Conservation (phyloP, 2,329 filamentous ascomycete species). For the Fonsecaea monophora region DNA sequence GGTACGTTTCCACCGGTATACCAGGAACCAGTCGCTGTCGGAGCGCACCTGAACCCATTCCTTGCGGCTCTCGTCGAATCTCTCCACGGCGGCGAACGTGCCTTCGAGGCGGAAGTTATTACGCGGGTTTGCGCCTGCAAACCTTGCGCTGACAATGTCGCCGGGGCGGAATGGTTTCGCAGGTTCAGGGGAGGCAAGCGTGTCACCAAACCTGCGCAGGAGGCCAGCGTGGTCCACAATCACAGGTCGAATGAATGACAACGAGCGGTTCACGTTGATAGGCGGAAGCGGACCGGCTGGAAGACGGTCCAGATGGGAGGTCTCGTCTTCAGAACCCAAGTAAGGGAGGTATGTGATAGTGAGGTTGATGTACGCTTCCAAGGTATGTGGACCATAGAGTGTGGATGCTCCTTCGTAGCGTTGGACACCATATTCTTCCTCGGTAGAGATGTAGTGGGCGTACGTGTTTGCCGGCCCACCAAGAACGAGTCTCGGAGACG, state of each 20-base stretch:
- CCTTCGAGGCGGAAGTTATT: constrained; percentile 82
- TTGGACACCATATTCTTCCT: constrained; percentile 82
- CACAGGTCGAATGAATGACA: constrained; percentile 81
- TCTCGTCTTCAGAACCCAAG: constrained; percentile 53
- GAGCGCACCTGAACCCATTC: constrained; percentile 72
- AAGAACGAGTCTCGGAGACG: constrained; percentile 74
- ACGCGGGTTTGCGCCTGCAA: constrained; percentile 86
- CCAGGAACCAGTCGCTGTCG: constrained; percentile 82
- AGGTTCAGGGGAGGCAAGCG: constrained; percentile 63
- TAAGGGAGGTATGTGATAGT: constrained; percentile 75
- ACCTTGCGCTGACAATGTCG: constrained; percentile 68
- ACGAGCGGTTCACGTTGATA: constrained; percentile 75
- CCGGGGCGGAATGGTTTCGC: constrained; percentile 65
- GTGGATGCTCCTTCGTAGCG: constrained; percentile 96
- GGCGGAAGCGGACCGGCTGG: constrained; percentile 70
- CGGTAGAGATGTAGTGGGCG: constrained; percentile 79
- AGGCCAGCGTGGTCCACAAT: constrained; percentile 72
- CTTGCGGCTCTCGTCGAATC: constrained; percentile 53
- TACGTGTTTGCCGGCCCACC: constrained; percentile 92
- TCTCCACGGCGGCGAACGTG: constrained; percentile 80
- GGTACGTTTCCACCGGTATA: constrained; percentile 79
- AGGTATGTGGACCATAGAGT: constrained; percentile 80
- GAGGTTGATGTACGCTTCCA: constrained; percentile 86
- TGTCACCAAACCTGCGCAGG: constrained; percentile 73
- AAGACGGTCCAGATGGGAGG: constrained; percentile 52